Evolutionary conservation across 768 basidiomycete species (phyloP).

Genomic region (Naganishia vishniacii): DNA sequence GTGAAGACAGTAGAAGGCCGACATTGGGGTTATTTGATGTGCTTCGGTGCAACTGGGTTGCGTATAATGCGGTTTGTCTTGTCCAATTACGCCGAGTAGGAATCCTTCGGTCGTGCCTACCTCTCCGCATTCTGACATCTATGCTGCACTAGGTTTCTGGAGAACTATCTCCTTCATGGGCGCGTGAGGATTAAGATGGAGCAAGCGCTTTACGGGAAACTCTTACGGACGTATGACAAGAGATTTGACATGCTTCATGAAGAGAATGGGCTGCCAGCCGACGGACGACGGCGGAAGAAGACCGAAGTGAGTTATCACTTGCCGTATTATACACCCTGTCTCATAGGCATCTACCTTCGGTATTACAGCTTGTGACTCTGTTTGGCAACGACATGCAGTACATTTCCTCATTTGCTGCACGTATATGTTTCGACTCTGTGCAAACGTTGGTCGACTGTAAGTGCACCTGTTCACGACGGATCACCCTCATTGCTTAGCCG

Average conservation of each 20-base stretch:
- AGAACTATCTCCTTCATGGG: slow-evolving; percentile 6
- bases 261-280: neutral
- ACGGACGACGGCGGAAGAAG: neutral
- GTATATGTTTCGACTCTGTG: neutral
- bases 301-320: no score
- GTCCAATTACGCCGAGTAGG: slow-evolving; percentile 12
- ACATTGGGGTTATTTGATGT: slow-evolving; percentile 6
- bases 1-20: neutral
- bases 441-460: neutral
- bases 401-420: neutral
- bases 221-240: neutral
- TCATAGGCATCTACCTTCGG: neutral
- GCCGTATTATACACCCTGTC: no score
- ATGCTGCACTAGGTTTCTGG: slow-evolving; percentile 10
- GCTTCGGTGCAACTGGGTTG: neutral
- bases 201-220: slow-evolving; percentile 9
- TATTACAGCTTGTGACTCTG: neutral
- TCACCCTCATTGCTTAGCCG: no score
- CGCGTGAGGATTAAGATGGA: slow-evolving; percentile 7
- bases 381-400: slow-evolving; percentile 10
- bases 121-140: no score
- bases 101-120: no score
- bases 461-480: no score
- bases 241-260: neutral
- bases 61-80: neutral